Evolutionary conservation across 441 rosid species (phyloP).

Genomic region (Pelargonium australe): DNA sequence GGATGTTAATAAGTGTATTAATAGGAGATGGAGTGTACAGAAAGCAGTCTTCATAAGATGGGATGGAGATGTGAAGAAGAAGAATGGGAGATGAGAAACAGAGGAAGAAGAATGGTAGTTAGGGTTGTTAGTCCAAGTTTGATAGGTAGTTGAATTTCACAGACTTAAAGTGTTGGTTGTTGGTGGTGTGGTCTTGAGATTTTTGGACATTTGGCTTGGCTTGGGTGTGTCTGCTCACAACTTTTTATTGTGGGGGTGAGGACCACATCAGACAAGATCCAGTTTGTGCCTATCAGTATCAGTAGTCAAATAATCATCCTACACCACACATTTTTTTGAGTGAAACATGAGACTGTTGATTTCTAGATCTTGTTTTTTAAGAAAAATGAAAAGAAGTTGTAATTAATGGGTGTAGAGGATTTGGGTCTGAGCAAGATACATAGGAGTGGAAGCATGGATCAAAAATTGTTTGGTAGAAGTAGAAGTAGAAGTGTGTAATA

Average conservation of each 20-base stretch:
- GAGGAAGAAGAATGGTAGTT: constrained; percentile 44
- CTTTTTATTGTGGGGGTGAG: background rate
- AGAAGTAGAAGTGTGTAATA: too few species aligned
- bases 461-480: constrained; percentile 13
- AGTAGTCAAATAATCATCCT: background rate
- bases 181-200: too few species aligned
- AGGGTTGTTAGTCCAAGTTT: constrained; percentile 32
- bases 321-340: background rate
- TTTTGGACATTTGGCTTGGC: background rate
- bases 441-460: background rate
- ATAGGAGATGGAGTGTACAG: constrained; percentile 14
- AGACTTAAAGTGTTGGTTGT: constrained; percentile 22
- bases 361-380: background rate
- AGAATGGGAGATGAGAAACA: constrained; percentile 23
- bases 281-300: background rate
- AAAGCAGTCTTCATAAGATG: background rate
- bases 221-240: background rate
- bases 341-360: background rate
- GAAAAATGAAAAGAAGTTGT: background rate
- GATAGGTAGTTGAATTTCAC: constrained; percentile 44
- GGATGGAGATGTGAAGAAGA: background rate
- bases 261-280: background rate
- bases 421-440: background rate
- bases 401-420: background rate
- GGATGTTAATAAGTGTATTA: constrained; percentile 20